Conservation (phyloP, 2,329 filamentous ascomycete genomes). For the Tolypocladium tropicale region DNA sequence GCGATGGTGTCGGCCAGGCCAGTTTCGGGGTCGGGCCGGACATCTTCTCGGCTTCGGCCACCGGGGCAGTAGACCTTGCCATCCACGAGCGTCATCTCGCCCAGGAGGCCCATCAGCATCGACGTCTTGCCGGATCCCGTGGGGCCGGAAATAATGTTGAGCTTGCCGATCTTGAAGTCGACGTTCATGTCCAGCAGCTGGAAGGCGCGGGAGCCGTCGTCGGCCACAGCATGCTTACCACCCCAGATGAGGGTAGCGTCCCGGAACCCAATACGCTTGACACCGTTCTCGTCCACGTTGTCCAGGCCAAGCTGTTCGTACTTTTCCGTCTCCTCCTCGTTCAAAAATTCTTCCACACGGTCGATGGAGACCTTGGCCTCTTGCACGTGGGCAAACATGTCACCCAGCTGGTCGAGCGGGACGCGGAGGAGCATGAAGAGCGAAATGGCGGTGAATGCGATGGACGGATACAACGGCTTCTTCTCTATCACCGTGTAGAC, state of each 20-base stretch:
- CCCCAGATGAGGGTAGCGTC: slow-evolving; percentile 87
- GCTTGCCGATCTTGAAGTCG: slow-evolving; percentile 71
- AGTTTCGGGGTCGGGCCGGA: slow-evolving; percentile 71
- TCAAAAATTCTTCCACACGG: slow-evolving; percentile 88
- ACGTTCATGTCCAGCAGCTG: slow-evolving; percentile 75
- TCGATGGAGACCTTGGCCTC: slow-evolving; percentile 96
- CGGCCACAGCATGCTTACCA: slow-evolving; percentile 47
- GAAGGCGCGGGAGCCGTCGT: slow-evolving; percentile 64
- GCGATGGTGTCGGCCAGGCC: slow-evolving; percentile 85
- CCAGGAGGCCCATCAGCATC: slow-evolving; percentile 86
- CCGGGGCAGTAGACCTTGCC: slow-evolving; percentile 80
- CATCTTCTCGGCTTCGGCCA: slow-evolving; percentile 74
- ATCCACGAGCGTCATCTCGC: slow-evolving; percentile 83
- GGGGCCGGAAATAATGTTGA: slow-evolving; percentile 88
- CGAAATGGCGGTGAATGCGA: slow-evolving; percentile 93
- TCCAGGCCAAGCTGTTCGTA: slow-evolving; percentile 71
- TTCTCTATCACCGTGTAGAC: slow-evolving; percentile 85
- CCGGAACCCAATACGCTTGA: slow-evolving; percentile 73
- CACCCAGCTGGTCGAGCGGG: slow-evolving; percentile 87
- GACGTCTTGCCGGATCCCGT: slow-evolving; percentile 96
- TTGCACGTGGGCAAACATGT: slow-evolving; percentile 98
- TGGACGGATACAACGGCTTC: slow-evolving; percentile 80
- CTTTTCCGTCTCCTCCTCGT: slow-evolving; percentile 92
- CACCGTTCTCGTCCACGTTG: slow-evolving; percentile 56
- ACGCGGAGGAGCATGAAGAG: slow-evolving; percentile 91